Conservation (phyloP, 495 filamentous ascomycete genomes). For the Rusavskia elegans region DNA sequence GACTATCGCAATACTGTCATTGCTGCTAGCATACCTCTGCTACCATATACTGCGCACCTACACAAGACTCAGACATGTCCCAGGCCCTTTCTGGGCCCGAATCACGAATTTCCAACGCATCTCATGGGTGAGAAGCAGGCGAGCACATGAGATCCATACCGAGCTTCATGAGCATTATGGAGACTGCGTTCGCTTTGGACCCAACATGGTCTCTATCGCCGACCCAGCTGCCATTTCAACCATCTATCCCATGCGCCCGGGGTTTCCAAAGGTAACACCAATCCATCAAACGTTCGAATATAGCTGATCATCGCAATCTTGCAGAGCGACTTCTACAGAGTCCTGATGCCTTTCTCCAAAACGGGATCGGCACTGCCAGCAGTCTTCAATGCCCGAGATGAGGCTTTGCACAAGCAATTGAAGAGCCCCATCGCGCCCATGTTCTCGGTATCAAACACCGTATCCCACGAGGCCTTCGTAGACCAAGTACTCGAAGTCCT, state of each 20-base stretch:
- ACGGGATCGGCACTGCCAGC: slow-evolving; percentile 3
- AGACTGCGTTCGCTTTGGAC: slow-evolving; percentile 37
- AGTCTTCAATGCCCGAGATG: slow-evolving; percentile 28
- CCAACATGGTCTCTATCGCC: slow-evolving; percentile 34
- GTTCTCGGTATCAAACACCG: slow-evolving; percentile 25
- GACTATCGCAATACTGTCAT: neutral
- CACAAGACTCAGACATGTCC: neutral
- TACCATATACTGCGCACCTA: neutral
- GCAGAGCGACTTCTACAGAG: neutral
- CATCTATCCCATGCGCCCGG: slow-evolving; percentile 20
- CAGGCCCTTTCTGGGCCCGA: neutral
- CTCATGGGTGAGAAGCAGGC: neutral
- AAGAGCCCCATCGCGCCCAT: slow-evolving; percentile 23
- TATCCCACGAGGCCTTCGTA: neutral
- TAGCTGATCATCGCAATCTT: neutral
- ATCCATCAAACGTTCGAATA: neutral
- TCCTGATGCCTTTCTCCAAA: neutral
- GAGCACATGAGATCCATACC: neutral
- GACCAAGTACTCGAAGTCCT: slow-evolving; percentile 10
- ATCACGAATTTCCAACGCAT: neutral
- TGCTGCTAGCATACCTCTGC: neutral
- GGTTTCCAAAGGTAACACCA: slow-evolving; percentile 15
- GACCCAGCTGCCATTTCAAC: slow-evolving; percentile 21
- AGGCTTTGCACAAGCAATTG: slow-evolving; percentile 23
- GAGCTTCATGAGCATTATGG: slow-evolving; percentile 35